phyloP scores from a whole-genome alignment of 1,139 yeast genomes.

The Chernovozyma aurita region DNA sequence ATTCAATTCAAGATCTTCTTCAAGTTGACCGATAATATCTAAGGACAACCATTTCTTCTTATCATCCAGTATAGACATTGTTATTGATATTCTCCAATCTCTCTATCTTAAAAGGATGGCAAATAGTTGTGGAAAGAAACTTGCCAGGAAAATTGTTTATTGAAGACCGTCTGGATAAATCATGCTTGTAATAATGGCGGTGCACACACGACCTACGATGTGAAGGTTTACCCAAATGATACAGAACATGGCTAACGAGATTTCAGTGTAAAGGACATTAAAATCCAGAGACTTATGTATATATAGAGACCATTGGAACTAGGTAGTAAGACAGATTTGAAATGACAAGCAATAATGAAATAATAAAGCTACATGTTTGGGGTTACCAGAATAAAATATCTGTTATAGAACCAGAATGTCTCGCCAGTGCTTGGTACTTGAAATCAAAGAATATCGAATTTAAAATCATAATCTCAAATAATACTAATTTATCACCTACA shows the following conservation, averaged over 20 bases:
- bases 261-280: no score
- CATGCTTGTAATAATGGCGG: no score
- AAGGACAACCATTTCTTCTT: slow-evolving; percentile 32
- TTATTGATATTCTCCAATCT: not conserved
- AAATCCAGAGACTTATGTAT: no score
- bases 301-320: not conserved
- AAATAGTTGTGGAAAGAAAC: no score
- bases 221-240: no score
- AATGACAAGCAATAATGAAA: not conserved
- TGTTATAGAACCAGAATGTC: slow-evolving; percentile 36
- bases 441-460: slow-evolving; percentile 12
- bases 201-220: no score
- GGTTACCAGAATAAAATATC: slow-evolving; percentile 36
- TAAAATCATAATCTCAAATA: slow-evolving; percentile 49
- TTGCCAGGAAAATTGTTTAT: no score
- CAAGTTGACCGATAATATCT: slow-evolving; percentile 54
- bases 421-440: slow-evolving; percentile 36
- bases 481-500: slow-evolving; percentile 51
- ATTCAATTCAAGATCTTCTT: slow-evolving; percentile 54
- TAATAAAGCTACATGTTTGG: slow-evolving; percentile 53
- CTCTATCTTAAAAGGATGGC: no score
- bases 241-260: no score
- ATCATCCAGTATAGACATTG: slow-evolving; percentile 21
- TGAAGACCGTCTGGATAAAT: no score
- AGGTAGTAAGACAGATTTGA: not conserved